These are phyloP conservation scores for Eucalyptus curtisii DNA, from an alignment of 345 rosid genomes.

Conservation along the genomic window DNA sequence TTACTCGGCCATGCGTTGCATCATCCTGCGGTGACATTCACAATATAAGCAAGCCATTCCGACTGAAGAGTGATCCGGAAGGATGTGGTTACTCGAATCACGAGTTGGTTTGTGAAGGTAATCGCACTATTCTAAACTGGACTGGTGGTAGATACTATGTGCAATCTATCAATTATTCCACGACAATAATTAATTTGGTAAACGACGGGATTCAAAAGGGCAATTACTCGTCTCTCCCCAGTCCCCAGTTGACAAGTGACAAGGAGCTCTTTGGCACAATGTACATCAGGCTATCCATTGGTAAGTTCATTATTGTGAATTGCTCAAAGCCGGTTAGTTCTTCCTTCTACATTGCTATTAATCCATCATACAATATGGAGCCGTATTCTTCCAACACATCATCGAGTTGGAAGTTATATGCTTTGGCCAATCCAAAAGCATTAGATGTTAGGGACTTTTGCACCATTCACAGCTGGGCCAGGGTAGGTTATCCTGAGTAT, in stretches of 20 bases:
- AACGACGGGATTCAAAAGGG: accelerated
- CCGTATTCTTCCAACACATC: too few relatives aligned
- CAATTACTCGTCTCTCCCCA: not conserved
- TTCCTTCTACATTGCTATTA: too few relatives aligned
- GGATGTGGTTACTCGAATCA: accelerated
- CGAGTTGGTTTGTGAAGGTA: accelerated
- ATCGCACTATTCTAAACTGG: accelerated
- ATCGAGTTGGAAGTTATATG: too few relatives aligned
- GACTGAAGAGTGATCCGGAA: not conserved
- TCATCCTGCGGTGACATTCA: not conserved
- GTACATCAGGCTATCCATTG: too few relatives aligned
- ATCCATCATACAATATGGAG: too few relatives aligned
- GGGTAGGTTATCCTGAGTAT: accelerated
- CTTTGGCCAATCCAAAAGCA: too few relatives aligned
- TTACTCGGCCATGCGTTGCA: accelerated
- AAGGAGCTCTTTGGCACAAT: accelerated
- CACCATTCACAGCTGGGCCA: accelerated
- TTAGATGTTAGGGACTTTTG: too few relatives aligned
- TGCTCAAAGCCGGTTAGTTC: too few relatives aligned
- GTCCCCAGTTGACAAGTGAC: accelerated
- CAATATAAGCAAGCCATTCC: accelerated
- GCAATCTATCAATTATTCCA: accelerated
- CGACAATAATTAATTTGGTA: not conserved
- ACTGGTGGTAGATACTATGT: not conserved
- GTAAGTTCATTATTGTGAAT: too few relatives aligned